These are phyloP conservation scores for Flammula alnicola DNA, from an alignment of 1,284 basidiomycete genomes.

Conservation along the genomic window DNA sequence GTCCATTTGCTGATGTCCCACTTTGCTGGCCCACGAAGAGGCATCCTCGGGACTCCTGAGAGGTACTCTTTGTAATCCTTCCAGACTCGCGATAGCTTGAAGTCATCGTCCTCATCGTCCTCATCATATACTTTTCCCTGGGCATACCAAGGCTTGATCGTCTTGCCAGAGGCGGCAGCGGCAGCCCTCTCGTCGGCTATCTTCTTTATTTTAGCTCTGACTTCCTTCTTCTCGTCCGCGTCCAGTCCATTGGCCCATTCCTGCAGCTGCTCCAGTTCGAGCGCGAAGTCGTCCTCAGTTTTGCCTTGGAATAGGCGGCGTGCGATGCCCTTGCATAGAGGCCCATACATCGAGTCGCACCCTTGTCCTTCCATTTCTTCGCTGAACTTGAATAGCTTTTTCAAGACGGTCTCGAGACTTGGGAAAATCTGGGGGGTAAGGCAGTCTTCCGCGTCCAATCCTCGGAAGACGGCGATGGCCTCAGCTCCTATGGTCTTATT, in stretches of 20 bases:
- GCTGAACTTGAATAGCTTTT: constrained; percentile 33
- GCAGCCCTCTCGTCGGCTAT: constrained; percentile 23
- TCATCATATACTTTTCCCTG: constrained; percentile 28
- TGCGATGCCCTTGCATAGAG: constrained; percentile 43
- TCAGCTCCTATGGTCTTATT: constrained; percentile 42
- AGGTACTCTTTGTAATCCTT: constrained; percentile 42
- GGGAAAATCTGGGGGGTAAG: constrained; percentile 38
- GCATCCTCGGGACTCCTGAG: constrained; percentile 27
- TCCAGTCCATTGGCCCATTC: constrained; percentile 34
- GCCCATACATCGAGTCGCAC: constrained; percentile 32
- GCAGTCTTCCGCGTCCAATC: constrained; percentile 33
- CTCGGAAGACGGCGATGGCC: constrained; percentile 41
- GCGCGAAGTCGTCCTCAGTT: constrained; percentile 29
- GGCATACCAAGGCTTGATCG: constrained; percentile 33
- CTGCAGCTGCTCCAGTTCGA: constrained; percentile 35
- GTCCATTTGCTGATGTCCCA: constrained; percentile 45
- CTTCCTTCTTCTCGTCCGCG: constrained; percentile 29
- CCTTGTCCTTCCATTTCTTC: constrained; percentile 26
- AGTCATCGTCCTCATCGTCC: constrained; percentile 28
- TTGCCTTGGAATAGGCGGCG: constrained; percentile 38
- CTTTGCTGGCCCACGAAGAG: constrained; percentile 34
- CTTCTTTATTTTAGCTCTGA: constrained; percentile 29
- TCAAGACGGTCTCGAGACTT: constrained; percentile 41
- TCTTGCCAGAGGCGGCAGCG: constrained; percentile 17
- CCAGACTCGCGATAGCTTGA: constrained; percentile 36